These are phyloP conservation scores for Claviceps capensis DNA, from an alignment of 2,329 filamentous ascomycete genomes.

Conservation along the genomic window DNA sequence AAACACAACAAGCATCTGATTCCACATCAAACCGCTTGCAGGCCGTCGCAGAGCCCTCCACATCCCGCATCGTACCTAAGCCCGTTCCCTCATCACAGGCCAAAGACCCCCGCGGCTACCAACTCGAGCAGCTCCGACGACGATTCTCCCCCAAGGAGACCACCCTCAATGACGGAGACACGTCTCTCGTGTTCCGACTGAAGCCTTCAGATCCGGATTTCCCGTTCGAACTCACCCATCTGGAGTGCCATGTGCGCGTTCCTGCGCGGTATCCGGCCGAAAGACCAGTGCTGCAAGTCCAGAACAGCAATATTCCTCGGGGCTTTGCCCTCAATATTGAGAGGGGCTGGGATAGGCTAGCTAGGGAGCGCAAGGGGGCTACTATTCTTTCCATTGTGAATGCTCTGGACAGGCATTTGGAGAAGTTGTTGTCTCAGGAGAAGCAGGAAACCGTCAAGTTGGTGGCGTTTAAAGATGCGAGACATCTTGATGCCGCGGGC, in stretches of 20 bases:
- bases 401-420: constrained; percentile 57
- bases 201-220: constrained; percentile 72
- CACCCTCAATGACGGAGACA: constrained; percentile 31
- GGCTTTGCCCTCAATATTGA: constrained; percentile 68
- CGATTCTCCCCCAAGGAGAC: constrained; percentile 43
- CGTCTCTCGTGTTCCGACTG: constrained; percentile 49
- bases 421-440: constrained; percentile 53
- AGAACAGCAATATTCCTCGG: constrained; percentile 54
- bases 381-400: constrained; percentile 56
- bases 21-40: constrained; percentile 25
- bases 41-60: constrained; percentile 29
- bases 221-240: constrained; percentile 57
- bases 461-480: constrained; percentile 44
- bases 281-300: constrained; percentile 46
- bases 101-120: constrained; percentile 58
- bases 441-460: constrained; percentile 63
- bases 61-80: constrained; percentile 43
- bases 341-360: constrained; percentile 55
- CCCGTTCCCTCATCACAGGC: constrained; percentile 51
- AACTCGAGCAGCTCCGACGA: constrained; percentile 57
- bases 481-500: constrained; percentile 24
- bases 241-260: constrained; percentile 55
- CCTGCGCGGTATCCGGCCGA: constrained; percentile 48
- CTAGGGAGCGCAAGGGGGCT: constrained; percentile 35
- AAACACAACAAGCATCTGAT: constrained; percentile 13